phyloP scores from a whole-genome alignment of 768 basidiomycete genomes.

The Kwoniella dendrophila region DNA sequence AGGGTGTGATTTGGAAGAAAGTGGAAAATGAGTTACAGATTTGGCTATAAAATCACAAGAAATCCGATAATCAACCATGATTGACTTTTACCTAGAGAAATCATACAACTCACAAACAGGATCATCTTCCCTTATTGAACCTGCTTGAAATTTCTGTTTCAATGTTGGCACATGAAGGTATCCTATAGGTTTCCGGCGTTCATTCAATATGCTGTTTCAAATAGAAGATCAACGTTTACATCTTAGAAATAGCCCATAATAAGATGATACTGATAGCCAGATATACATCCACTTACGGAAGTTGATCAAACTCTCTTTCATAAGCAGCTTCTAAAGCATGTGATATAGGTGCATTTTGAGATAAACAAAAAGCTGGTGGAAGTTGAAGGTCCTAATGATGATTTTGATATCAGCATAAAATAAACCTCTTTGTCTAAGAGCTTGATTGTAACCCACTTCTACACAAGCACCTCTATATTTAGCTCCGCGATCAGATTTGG shows the following conservation, averaged over 20 bases:
- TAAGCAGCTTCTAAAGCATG: slow-evolving; percentile 84
- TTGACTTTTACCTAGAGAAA: neutral
- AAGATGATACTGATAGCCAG: too few species aligned
- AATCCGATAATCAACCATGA: too few species aligned
- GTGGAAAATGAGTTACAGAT: slow-evolving; percentile 51
- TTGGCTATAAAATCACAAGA: slow-evolving; percentile 31
- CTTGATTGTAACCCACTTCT: slow-evolving; percentile 69
- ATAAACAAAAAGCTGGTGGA: slow-evolving; percentile 83
- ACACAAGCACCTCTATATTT: slow-evolving; percentile 89
- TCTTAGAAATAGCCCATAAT: neutral
- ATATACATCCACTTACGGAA: slow-evolving; percentile 70
- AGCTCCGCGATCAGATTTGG: slow-evolving; percentile 27
- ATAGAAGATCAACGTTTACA: neutral
- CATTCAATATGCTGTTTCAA: slow-evolving; percentile 71
- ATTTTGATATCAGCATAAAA: slow-evolving; percentile 57
- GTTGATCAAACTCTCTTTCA: slow-evolving; percentile 90
- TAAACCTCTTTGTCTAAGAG: too few species aligned
- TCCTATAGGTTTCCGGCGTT: slow-evolving; percentile 72
- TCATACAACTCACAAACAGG: slow-evolving; percentile 60
- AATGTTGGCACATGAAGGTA: slow-evolving; percentile 77
- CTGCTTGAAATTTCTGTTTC: slow-evolving; percentile 77
- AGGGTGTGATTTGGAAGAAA: slow-evolving; percentile 42
- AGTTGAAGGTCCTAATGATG: slow-evolving; percentile 53
- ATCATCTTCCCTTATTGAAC: slow-evolving; percentile 72
- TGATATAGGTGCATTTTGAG: slow-evolving; percentile 69